Evolutionary conservation across 2,329 filamentous ascomycete species (phyloP), one percentile per base, ranked within the genome.

Genomic region (Penicillium decumbens): DNA sequence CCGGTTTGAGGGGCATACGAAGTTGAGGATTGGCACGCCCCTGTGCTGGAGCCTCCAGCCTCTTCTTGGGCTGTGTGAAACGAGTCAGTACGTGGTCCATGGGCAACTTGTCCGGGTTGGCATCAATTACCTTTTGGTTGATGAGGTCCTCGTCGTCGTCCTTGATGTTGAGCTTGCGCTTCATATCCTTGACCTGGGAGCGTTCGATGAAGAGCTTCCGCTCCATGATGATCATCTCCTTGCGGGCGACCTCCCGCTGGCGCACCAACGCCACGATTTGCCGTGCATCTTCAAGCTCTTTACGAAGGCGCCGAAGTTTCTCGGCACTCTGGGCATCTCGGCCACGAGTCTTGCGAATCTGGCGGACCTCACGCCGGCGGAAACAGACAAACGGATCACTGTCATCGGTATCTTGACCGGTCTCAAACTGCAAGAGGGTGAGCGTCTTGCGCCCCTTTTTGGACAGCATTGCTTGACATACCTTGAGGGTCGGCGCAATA

Each of bases 361-460:
- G 89, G 50, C 93, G 86, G 41, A 95, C 88, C 72, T 98, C 93
- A 56, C 93, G 88, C 61, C 93, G 84, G 67, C 93, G 84, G 81
- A 98, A 98, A 73, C 93, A 98, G 64, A 98, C 91, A 73, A 95
- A 98, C 42, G 93, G 93, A 72, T 98, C 93, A 62, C 88, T 83
- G 67, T 98, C 93, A 70, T 98, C 93, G 53, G 86, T 95, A 58
- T 97, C 92, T 66, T 89, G 87, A 56, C 93, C 89, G 41, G 85
- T 95, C 75, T 98, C 93, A 58, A 95, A 93, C 75, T 77, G 63
- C 46, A 35, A 13, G 42, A 35, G 20, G 32, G 57, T 64, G 47
- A 65, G 62, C 47, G 43, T 41, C 27, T 23, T 38, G 7, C 29
- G 12, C 7, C 6, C 25, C 25, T 29, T 29, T 4, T 30, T 24